phyloP scores from a whole-genome alignment of 345 rosid genomes.

The Clarkia xantiana region DNA sequence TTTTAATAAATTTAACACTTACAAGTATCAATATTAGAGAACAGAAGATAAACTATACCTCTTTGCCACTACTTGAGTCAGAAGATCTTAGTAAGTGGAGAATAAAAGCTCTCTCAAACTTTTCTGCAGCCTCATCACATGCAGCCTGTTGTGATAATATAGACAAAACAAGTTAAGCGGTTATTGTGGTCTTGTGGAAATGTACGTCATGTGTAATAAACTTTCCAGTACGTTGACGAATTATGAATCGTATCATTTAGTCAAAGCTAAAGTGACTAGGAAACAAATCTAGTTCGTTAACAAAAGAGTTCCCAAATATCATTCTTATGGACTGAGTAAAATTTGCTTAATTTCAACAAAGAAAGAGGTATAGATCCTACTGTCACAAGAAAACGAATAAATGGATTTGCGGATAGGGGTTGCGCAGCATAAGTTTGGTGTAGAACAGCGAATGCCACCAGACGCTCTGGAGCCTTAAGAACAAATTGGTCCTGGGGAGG shows the following conservation, averaged over 20 bases:
- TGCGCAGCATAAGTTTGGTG: slow-evolving; percentile 47
- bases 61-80: slow-evolving; percentile 24
- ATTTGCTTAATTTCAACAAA: neutral
- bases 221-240: too few relatives aligned
- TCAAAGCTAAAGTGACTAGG: too few relatives aligned
- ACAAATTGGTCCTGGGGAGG: slow-evolving; percentile 39
- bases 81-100: slow-evolving; percentile 53
- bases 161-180: slow-evolving; percentile 3
- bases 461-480: slow-evolving; percentile 49
- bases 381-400: slow-evolving; percentile 32
- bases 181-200: neutral
- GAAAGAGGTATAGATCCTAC: slow-evolving; percentile 24
- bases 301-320: neutral
- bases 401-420: slow-evolving; percentile 45
- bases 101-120: slow-evolving; percentile 68
- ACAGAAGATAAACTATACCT: slow-evolving; percentile 28
- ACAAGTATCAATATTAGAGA: neutral
- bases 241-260: too few relatives aligned
- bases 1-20: neutral
- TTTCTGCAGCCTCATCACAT: slow-evolving; percentile 56
- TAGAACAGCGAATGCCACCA: slow-evolving; percentile 54
- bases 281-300: neutral
- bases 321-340: neutral
- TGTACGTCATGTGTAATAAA: neutral
- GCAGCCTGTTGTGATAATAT: slow-evolving; percentile 42